phyloP scores from a whole-genome alignment of 2,329 filamentous ascomycete species.

The Chalara sp. region DNA sequence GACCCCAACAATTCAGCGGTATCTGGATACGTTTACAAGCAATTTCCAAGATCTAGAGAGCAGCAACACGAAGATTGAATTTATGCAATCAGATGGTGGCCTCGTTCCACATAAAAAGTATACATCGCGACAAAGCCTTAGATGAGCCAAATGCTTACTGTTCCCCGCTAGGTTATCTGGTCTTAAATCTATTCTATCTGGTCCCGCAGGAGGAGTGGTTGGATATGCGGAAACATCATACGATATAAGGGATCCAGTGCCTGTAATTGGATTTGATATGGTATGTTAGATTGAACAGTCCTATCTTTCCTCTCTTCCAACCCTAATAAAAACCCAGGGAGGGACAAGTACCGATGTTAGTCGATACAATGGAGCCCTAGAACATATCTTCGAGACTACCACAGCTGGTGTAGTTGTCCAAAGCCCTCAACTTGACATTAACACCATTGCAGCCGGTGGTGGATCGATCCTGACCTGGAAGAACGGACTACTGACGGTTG shows the following conservation, averaged over 20 bases:
- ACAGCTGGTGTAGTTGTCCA: slow-evolving; percentile 73
- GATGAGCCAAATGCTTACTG: slow-evolving; percentile 26
- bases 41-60: slow-evolving; percentile 49
- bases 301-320: background rate
- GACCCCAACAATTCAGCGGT: slow-evolving; percentile 60
- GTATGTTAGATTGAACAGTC: background rate
- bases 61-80: slow-evolving; percentile 44
- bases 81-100: slow-evolving; percentile 49
- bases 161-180: slow-evolving; percentile 53
- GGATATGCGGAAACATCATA: slow-evolving; percentile 60
- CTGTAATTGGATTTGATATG: slow-evolving; percentile 68
- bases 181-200: slow-evolving; percentile 55
- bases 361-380: slow-evolving; percentile 56
- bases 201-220: slow-evolving; percentile 61
- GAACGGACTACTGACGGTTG: slow-evolving; percentile 64
- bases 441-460: slow-evolving; percentile 44
- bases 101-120: slow-evolving; percentile 31
- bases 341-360: slow-evolving; percentile 64
- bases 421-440: slow-evolving; percentile 72
- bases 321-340: background rate
- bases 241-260: slow-evolving; percentile 53
- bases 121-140: slow-evolving; percentile 30
- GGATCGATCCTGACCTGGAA: slow-evolving; percentile 53
- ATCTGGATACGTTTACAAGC: slow-evolving; percentile 60
- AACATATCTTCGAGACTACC: slow-evolving; percentile 69